Base-by-base conservation (phyloP, 169 alveolate species). In the Plasmodium ovale region DNA sequence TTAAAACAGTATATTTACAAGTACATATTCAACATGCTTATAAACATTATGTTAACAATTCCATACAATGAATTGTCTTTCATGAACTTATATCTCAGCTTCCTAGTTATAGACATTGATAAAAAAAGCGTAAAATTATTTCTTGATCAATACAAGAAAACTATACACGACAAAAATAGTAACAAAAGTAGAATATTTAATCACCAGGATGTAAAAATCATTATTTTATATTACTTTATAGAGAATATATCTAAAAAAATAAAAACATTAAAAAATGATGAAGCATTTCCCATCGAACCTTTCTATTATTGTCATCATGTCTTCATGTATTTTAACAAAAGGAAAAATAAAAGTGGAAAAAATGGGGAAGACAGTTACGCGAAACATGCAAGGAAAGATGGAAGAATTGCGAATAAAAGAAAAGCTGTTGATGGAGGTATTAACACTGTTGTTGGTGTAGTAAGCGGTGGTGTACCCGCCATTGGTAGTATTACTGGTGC, bases 111-210 rank as follows among this genome's bases (percentile, higher is more conserved):
- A 10, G 79, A 85, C 14, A 64, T 70, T 68, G 91, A 85, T 49
- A 85, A 85, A 33, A 85, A 54, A 47, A 68, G 60, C 9, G 91
- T 70, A 6, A 67, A 85, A 21, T 25, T 85, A 37, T 60, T 85
- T 33, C 33, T 85, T 60, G 91, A 85, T 44, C 91, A 85, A 16
- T 85, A 85, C 59, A 85, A 62, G 69, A 85, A 85, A 70, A 69
- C 85, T n/a, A 85, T 85, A 21, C 91, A 85, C 23, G 91, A 85
- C n/a, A 85, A 85, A 47, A 85, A 85, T 71, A 85, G 87, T 62
- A 85, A 85, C 44, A 85, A 85, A 27, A 85, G 91, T 69, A 71
- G 91, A 39, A 85, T 85, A 54, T 85, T 85, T 71, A 85, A 85
- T 56, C 87, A 70, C 37, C 91, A 85, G 56, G 87, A 85, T 85